Evolutionary conservation across 306 rosid genomes (phyloP), one percentile per base, ranked within the genome.

Genomic region (Vigna angularis): DNA sequence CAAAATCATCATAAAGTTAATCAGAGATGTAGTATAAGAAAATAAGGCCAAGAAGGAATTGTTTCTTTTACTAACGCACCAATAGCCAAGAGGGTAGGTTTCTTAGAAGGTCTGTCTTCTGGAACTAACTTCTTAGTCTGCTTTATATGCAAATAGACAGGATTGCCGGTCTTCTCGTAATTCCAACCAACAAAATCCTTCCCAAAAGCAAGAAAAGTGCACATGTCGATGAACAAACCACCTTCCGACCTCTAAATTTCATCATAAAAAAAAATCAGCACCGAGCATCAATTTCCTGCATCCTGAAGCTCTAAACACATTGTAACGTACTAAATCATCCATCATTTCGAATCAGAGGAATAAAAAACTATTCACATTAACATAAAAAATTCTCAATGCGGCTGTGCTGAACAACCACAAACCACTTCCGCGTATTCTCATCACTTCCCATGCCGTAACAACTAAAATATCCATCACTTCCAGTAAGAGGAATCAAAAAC

Each of bases 91-190:
- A 87, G 88, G 7, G 96, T 94, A 4, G 98, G 98, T 83, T 94
- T 91, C 87, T 92, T 94, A 18, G 52, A 81, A 78, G 98, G 98
- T 80, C 98, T 90, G 44, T 92, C 97, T 89, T 94, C 98, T 6
- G 97, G 90, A 79, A 76, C 89, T 82, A 86, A 26, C 79, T 85
- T 91, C 84, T 81, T 86, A 0, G 85, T 85, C 88, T 89, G 91
- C 88, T 87, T 94, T 58, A 94, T 72, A 78, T 94, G 96, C 87
- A 92, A 78, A 82, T 92, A 94, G 74, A 94, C 97, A 26, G 97
- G 89, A 82, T 94, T 85, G 38, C 97, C 97, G 20, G 97, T 92
- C 87, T 93, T 91, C 62, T 91, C 89, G 56, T 76, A 89, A 82
- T 94, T 90, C 98, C 98, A 94, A 76, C 58, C 90, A 17, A 92